Conservation (phyloP, 495 filamentous ascomycete genomes). For the Pseudevernia furfuracea region DNA sequence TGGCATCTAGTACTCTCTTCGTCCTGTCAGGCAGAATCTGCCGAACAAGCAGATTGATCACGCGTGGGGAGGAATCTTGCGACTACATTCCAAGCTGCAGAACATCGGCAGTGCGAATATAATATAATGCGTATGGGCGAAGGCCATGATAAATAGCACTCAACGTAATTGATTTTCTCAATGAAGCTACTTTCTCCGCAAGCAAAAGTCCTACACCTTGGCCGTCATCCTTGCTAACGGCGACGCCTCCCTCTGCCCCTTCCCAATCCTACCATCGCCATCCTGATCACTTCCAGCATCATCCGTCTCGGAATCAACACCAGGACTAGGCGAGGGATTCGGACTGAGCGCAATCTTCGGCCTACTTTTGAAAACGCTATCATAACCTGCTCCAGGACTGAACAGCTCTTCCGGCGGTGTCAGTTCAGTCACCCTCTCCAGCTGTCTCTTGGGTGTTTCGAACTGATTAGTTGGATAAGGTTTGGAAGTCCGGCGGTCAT, state of each 20-base stretch:
- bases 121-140: not conserved
- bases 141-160: not conserved
- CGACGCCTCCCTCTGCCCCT: conserved; percentile 4
- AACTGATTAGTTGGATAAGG: conserved; percentile 54
- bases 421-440: conserved; percentile 22
- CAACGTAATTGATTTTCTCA: not conserved
- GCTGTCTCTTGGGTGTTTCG: conserved; percentile 45
- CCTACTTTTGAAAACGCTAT: conserved; percentile 77
- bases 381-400: conserved; percentile 65
- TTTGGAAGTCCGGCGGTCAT: conserved; percentile 47
- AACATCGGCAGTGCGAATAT: not conserved
- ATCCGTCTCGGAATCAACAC: not conserved
- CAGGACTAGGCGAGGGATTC: conserved; percentile 43
- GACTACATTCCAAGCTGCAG: not conserved
- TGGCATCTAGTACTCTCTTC: not conserved
- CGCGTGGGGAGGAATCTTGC: not conserved
- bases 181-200: not conserved
- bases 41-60: not conserved
- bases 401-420: conserved; percentile 46
- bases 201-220: not conserved
- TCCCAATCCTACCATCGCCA: not conserved
- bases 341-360: conserved; percentile 74
- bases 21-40: not conserved
- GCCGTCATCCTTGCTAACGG: not conserved
- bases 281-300: not conserved